Evolutionary conservation across 1,139 yeast genomes (phyloP).

Genomic region (Diutina siamensis): DNA sequence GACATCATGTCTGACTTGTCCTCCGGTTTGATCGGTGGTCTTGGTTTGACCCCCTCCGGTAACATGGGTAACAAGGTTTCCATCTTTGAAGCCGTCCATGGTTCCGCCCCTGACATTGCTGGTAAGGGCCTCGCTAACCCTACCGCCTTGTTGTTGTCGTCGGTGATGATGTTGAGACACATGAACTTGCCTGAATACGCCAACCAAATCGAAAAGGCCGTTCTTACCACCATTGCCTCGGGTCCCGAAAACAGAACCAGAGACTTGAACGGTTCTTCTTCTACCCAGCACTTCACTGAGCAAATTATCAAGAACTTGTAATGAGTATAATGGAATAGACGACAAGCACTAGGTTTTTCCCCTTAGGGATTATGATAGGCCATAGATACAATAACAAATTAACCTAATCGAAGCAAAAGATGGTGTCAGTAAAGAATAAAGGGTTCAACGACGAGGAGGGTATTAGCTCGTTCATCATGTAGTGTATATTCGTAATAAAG

Average conservation of each 20-base stretch:
- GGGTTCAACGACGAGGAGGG: no score
- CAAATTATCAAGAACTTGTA: slow-evolving; percentile 40
- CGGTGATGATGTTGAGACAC: slow-evolving; percentile 98
- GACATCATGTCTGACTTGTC: slow-evolving; percentile 96
- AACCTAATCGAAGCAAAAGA: no score
- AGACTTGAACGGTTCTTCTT: slow-evolving; percentile 88
- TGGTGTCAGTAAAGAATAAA: no score
- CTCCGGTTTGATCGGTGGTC: slow-evolving; percentile 95
- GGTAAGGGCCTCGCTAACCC: slow-evolving; percentile 98
- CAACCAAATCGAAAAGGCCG: slow-evolving; percentile 77
- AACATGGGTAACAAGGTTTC: slow-evolving; percentile 98
- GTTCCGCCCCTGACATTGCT: slow-evolving; percentile 97
- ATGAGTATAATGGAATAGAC: slow-evolving; percentile 7
- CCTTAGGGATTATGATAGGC: background rate
- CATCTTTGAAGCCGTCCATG: slow-evolving; percentile 98
- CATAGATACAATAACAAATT: background rate
- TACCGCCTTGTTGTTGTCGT: slow-evolving; percentile 88
- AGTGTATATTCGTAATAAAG: no score
- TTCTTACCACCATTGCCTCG: slow-evolving; percentile 84
- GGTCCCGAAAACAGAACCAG: slow-evolving; percentile 90
- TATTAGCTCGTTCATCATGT: no score
- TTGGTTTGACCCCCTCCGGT: slow-evolving; percentile 97
- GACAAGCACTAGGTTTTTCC: background rate
- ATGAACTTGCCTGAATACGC: slow-evolving; percentile 81
- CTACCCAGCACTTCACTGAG: slow-evolving; percentile 81